Conservation (phyloP, 768 basidiomycete genomes). For the Ephemerocybe angulata region DNA sequence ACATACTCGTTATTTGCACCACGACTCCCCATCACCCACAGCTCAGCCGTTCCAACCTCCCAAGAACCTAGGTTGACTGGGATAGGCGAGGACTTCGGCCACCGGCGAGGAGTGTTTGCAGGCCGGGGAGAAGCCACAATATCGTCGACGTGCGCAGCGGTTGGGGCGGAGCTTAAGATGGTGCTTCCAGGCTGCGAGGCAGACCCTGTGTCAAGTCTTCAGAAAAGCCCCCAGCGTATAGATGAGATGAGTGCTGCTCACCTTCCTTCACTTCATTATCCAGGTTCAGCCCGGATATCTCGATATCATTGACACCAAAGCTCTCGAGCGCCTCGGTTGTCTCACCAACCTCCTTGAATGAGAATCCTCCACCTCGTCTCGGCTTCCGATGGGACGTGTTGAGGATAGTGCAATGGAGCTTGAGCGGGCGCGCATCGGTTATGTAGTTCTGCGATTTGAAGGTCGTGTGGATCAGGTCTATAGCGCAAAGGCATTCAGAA, state of each 20-base stretch:
- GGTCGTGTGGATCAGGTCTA: conserved; percentile 15
- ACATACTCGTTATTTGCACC: conserved; percentile 63
- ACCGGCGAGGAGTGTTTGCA: not conserved
- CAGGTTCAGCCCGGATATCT: not conserved
- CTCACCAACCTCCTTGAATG: conserved; percentile 31
- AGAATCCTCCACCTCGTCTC: conserved; percentile 31
- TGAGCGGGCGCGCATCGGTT: conserved; percentile 45
- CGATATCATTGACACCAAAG: not conserved
- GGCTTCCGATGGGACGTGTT: conserved; percentile 46
- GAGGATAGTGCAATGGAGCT: conserved; percentile 51
- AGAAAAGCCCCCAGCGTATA: too few relatives aligned
- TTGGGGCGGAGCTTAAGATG: not conserved
- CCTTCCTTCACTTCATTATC: not conserved
- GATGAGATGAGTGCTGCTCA: too few relatives aligned
- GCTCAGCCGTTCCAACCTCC: conserved; percentile 52
- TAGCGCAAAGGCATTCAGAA: not conserved
- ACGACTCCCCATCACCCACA: conserved; percentile 71
- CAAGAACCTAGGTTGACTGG: conserved; percentile 51
- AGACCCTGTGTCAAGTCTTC: too few relatives aligned
- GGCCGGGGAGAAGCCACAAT: not conserved
- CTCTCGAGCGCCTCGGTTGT: not conserved
- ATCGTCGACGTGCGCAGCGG: not conserved
- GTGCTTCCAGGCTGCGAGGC: too few relatives aligned
- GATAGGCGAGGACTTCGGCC: conserved; percentile 13
- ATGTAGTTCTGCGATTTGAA: conserved; percentile 41